Evolutionary conservation across 2,329 filamentous ascomycete species (phyloP), one percentile per base, ranked within the genome.

Genomic region (Hymenoscyphus fructigenus): DNA sequence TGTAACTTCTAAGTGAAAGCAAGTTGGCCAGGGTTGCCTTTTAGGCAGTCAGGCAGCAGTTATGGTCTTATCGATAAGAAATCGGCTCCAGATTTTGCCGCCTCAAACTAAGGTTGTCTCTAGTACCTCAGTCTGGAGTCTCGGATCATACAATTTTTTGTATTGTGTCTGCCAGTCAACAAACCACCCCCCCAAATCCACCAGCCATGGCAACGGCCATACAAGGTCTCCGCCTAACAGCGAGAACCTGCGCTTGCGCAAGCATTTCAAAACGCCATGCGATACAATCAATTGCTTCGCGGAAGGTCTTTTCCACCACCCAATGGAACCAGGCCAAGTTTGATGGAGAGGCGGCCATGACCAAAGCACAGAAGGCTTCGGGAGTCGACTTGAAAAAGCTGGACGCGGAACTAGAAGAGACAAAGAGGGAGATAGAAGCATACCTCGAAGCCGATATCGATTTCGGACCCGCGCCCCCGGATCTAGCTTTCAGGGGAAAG

Each of bases 161-260:
- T 23, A 53, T 57, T 57, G 55, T 57, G 28, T 12, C 26, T 17
- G 23, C 17, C 29, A 61, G 20, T 38, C 29, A 38, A 34, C 50
- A 56, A n/a, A 38, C 57, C 53, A 65, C 59, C 47, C 50, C 28
- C 17, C 14, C 36, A 38, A 34, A 38, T 53, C 59, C 60, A 62
- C 44, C 64, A 64, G 68, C 58, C 59, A 76, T 76, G 74, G 70
- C 74, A 64, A 70, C 72, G 50, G 69, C 72, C 69, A 57, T 74
- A 59, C 72, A 73, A 60, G 66, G 70, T 66, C 63, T 76, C 36
- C 72, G 73, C 58, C 64, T 73, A 14, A 66, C 70, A 44, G 72
- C 68, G 32, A 70, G 69, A 65, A 71, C 68, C 59, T 74, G 67
- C 56, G 65, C 65, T 53, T 71, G 69, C 55, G 67, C 66, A 57